Conservation (phyloP, 805 yeast species). For the Wickerhamomyces canadensis region DNA sequence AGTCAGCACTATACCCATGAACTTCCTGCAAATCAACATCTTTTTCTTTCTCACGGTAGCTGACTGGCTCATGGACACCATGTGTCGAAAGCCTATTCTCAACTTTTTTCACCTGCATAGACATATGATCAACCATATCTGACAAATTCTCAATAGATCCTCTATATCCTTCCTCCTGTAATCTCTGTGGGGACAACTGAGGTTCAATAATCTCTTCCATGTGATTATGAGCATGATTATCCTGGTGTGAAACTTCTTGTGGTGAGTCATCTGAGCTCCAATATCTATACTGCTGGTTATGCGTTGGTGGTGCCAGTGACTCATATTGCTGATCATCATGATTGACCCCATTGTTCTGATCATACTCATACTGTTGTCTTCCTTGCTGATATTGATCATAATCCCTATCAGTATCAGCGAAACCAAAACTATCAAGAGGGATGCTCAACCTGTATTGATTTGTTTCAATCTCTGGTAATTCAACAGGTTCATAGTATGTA, state of each 20-base stretch:
- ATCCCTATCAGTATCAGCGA: constrained; percentile 4
- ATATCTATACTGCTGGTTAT: neutral
- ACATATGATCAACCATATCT: constrained; percentile 30
- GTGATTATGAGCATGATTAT: neutral
- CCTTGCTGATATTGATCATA: constrained; percentile 1
- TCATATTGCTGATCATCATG: constrained; percentile 3
- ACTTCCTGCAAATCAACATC: too few relatives aligned
- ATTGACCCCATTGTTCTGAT: neutral
- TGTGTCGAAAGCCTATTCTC: constrained; percentile 10
- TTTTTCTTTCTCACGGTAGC: too few relatives aligned
- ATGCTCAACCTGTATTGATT: constrained; percentile 23
- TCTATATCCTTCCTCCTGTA: neutral
- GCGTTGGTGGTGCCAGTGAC: constrained; percentile 11
- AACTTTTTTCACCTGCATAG: constrained; percentile 22
- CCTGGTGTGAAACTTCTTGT: neutral
- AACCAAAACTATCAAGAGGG: constrained; percentile 20
- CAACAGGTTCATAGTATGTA: constrained; percentile 17
- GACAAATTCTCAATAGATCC: constrained; percentile 26
- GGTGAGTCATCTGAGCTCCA: neutral
- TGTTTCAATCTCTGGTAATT: constrained; percentile 21
- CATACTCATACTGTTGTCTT: neutral
- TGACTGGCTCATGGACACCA: neutral
- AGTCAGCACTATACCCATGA: too few relatives aligned
- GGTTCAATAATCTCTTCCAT: neutral
- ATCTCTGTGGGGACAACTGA: neutral